Evolutionary conservation across 176 grass and related monocot species (phyloP).

Genomic region (Lolium perenne): DNA sequence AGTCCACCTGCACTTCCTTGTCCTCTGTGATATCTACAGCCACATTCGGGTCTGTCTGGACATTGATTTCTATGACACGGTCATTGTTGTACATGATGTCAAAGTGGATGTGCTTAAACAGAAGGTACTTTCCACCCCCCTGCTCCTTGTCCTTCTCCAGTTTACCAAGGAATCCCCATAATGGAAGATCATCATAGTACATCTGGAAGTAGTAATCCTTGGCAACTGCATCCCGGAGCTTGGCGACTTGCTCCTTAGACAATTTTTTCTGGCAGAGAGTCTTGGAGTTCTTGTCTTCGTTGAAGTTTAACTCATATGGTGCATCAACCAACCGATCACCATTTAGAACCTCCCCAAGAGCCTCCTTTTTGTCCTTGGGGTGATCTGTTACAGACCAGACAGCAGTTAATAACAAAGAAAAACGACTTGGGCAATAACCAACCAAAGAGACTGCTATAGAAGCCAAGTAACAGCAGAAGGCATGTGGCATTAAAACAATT

Average conservation of each 20-base stretch:
- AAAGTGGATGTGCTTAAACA: conserved; percentile 97
- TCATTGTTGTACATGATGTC: conserved; percentile 82
- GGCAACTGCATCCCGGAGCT: conserved; percentile 78
- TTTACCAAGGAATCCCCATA: conserved; percentile 96
- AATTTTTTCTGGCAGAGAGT: conserved; percentile 73
- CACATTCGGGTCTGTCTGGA: conserved; percentile 77
- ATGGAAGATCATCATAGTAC: conserved; percentile 96
- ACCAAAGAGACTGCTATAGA: conserved; percentile 20
- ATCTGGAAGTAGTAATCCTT: conserved; percentile 98
- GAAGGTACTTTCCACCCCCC: conserved; percentile 51
- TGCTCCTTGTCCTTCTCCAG: conserved; percentile 70
- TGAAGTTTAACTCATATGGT: conserved; percentile 88
- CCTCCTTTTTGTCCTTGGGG: conserved; percentile 90
- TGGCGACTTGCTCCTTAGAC: conserved; percentile 62
- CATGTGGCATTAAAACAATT: not conserved
- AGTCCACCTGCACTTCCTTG: conserved; percentile 77
- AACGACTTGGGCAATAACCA: conserved; percentile 15
- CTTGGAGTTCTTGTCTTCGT: conserved; percentile 64
- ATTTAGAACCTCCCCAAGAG: conserved; percentile 87
- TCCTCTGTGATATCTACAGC: conserved; percentile 80
- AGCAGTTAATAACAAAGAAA: conserved; percentile 45
- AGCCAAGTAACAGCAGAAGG: conserved; percentile 40
- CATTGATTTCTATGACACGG: conserved; percentile 81
- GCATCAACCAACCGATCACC: conserved; percentile 94
- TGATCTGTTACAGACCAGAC: conserved; percentile 61